Evolutionary conservation across 495 filamentous ascomycete species (phyloP).

Genomic region (Podospora didyma): DNA sequence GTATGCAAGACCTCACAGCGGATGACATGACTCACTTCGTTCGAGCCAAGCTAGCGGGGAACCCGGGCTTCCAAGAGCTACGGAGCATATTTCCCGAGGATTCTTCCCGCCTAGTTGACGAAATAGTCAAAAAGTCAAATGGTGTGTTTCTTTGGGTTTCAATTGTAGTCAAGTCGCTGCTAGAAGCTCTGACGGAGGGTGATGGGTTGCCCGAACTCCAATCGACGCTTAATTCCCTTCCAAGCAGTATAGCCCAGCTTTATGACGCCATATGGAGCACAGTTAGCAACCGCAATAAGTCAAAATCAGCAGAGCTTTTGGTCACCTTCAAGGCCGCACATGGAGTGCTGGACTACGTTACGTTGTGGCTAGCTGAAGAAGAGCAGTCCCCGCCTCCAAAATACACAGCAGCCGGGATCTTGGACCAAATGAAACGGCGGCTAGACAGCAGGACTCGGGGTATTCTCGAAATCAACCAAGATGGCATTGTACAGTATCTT

Average conservation of each 20-base stretch:
- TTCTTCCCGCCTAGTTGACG: not conserved
- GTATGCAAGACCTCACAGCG: conserved; percentile 3
- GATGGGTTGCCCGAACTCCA: not conserved
- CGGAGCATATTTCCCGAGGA: not conserved
- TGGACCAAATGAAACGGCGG: not conserved
- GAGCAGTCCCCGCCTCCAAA: not conserved
- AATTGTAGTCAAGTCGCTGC: not conserved
- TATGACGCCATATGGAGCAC: not conserved
- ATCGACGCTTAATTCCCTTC: not conserved
- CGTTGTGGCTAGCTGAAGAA: not conserved
- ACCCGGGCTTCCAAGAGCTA: not conserved
- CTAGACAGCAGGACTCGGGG: not conserved
- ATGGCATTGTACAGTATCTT: not conserved
- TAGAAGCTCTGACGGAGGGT: not conserved
- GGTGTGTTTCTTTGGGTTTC: conserved; percentile 13
- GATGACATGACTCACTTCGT: not conserved
- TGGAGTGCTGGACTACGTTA: not conserved
- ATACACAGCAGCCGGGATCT: too few species aligned
- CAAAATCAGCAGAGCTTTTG: not conserved
- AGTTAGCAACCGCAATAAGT: not conserved
- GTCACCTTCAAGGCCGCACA: not conserved
- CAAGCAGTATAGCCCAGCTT: not conserved
- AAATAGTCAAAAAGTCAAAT: not conserved
- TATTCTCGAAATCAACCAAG: not conserved
- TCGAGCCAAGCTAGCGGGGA: not conserved